Evolutionary conservation across 2,329 filamentous ascomycete genomes (phyloP).

Genomic region (Ophiocordyceps australis): DNA sequence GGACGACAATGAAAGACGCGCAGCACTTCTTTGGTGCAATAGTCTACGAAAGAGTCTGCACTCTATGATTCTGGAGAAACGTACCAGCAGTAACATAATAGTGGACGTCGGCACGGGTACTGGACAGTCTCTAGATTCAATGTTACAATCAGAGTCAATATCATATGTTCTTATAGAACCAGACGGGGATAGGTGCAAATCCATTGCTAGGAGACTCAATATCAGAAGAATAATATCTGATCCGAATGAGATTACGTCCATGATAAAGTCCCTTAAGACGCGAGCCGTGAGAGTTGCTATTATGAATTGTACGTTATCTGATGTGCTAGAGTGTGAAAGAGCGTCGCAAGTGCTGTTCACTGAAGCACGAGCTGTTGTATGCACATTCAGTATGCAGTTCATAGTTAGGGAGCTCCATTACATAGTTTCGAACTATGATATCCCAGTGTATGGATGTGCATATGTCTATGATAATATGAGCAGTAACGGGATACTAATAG

Average conservation of each 20-base stretch:
- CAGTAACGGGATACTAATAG: not conserved
- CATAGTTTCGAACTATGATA: not conserved
- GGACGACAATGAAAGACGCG: not conserved
- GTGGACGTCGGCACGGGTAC: not conserved
- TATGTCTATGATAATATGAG: not conserved
- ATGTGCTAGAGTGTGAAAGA: not conserved
- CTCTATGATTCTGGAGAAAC: not conserved
- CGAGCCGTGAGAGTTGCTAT: not conserved
- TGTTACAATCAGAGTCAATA: not conserved
- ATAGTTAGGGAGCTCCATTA: not conserved
- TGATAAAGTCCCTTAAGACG: not conserved
- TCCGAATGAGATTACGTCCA: not conserved
- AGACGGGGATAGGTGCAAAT: not conserved
- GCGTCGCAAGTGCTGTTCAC: not conserved
- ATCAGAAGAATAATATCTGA: not conserved
- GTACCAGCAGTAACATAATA: not conserved
- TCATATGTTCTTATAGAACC: not conserved
- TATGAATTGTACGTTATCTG: not conserved
- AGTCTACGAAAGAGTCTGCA: not conserved
- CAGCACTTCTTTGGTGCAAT: not conserved
- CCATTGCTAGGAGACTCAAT: not conserved
- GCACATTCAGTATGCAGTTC: not conserved
- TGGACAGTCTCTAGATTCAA: slow-evolving; percentile 1
- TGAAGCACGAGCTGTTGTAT: not conserved
- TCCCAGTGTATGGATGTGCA: not conserved